A percentile compares a stretch with the other conserved stretches of the same genome.
phyloP scores from a whole-genome alignment of 2,329 filamentous ascomycete species.

The Penicillium sp. region DNA sequence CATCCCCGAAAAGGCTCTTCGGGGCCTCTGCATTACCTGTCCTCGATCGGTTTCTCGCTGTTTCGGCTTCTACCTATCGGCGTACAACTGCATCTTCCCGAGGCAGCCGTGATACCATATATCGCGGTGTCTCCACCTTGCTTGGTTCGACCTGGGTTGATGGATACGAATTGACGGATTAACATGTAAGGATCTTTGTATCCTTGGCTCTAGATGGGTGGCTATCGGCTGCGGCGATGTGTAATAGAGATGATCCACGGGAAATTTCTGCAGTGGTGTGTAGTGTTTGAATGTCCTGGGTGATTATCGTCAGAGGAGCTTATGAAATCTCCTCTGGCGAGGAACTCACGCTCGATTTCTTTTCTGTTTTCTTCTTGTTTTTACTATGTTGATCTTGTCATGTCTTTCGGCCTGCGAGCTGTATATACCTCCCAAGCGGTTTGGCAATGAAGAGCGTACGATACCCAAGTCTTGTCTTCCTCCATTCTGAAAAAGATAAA shows the following conservation, averaged over 20 bases:
- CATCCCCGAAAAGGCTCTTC: conserved; percentile 5
- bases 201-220: conserved; percentile 19
- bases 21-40: neutral
- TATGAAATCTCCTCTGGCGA: conserved; percentile 21
- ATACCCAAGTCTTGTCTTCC: conserved; percentile 30
- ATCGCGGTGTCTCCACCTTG: conserved; percentile 11
- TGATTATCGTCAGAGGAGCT: conserved; percentile 13
- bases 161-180: conserved; percentile 20
- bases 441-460: conserved; percentile 43
- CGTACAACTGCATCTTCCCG: conserved; percentile 1
- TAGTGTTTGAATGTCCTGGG: conserved; percentile 13
- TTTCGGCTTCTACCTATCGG: neutral
- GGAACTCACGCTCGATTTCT: conserved; percentile 8
- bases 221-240: conserved; percentile 10
- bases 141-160: conserved; percentile 10
- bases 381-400: conserved; percentile 27
- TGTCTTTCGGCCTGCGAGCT: conserved; percentile 32
- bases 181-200: conserved; percentile 17
- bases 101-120: conserved; percentile 11
- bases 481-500: neutral
- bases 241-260: conserved; percentile 20
- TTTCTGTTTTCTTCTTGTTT: conserved; percentile 23
- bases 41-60: neutral
- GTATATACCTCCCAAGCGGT: conserved; percentile 43
- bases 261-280: conserved; percentile 12